Percentiles rank a stretch among this genome's conserved stretches.
Conservation (phyloP, 441 rosid species). For the Populus hybrid region DNA sequence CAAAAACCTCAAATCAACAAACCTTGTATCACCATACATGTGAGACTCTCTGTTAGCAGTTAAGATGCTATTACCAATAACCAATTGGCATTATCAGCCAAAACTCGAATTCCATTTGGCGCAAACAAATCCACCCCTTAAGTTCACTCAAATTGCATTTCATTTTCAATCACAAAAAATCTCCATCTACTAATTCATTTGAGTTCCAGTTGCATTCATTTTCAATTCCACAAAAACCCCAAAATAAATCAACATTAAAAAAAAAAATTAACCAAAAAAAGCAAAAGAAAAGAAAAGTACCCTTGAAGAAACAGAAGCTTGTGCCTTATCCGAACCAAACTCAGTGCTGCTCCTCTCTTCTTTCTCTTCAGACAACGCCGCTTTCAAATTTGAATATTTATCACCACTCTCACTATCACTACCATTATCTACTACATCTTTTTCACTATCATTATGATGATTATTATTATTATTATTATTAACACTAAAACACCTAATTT, state of each 20-base stretch:
- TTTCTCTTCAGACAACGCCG: slow-evolving; percentile 41
- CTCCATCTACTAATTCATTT: not conserved
- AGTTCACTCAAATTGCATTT: not conserved
- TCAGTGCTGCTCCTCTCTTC: slow-evolving; percentile 37
- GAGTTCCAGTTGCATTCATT: not conserved
- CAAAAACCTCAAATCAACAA: not conserved
- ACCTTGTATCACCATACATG: not conserved
- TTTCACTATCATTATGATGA: slow-evolving; percentile 2
- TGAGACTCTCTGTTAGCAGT: too few species aligned
- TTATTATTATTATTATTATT: slow-evolving; percentile 20
- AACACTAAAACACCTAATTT: slow-evolving; percentile 46
- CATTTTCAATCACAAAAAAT: not conserved
- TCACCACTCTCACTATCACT: slow-evolving; percentile 17
- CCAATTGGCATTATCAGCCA: too few species aligned
- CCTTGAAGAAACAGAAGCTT: slow-evolving; percentile 54
- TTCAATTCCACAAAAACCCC: not conserved
- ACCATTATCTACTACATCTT: slow-evolving; percentile 23
- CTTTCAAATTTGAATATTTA: slow-evolving; percentile 44
- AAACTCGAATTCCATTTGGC: not conserved
- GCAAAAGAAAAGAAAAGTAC: slow-evolving; percentile 30
- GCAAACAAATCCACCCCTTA: not conserved
- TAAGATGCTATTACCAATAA: too few species aligned
- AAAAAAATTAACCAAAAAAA: not conserved
- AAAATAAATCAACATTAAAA: not conserved
- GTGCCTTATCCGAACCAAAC: slow-evolving; percentile 41